A percentile compares a stretch with the other conserved stretches of the same genome.
phyloP scores from a whole-genome alignment of 768 basidiomycete genomes.

The Mycena haematopus region DNA sequence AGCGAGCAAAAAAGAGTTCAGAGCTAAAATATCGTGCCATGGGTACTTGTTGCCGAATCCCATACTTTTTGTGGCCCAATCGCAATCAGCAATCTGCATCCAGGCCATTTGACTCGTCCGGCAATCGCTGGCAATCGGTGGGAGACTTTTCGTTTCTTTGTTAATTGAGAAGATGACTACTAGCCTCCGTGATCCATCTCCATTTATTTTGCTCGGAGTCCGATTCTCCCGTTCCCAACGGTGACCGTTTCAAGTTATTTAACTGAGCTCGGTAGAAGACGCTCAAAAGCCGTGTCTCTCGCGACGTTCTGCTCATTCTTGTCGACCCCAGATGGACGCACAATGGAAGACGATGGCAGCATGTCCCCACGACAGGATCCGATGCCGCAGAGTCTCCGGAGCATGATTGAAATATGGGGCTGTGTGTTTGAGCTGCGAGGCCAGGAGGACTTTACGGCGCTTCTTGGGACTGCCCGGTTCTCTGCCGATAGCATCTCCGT shows the following conservation, averaged over 20 bases:
- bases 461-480: slow-evolving; percentile 2
- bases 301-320: background rate
- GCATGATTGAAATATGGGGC: slow-evolving; percentile 19
- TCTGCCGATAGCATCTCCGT: slow-evolving; percentile 11
- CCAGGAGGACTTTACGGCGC: slow-evolving; percentile 12
- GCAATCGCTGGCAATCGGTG: slow-evolving; percentile 13
- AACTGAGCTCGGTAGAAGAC: background rate
- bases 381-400: background rate
- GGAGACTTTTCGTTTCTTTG: slow-evolving; percentile 1
- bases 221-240: slow-evolving; percentile 10
- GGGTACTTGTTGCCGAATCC: background rate
- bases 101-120: slow-evolving; percentile 6
- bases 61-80: background rate
- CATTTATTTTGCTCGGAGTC: background rate
- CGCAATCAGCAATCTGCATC: background rate
- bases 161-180: background rate
- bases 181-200: background rate
- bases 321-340: background rate
- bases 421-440: slow-evolving; percentile 16
- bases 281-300: background rate
- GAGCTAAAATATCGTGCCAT: slow-evolving; percentile 7
- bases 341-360: slow-evolving; percentile 11
- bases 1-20: background rate
- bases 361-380: background rate
- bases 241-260: slow-evolving; percentile 6